Evolutionary conservation across 805 yeast genomes (phyloP), one percentile per base, ranked within the genome.

Genomic region (Danielia reshetovae): DNA sequence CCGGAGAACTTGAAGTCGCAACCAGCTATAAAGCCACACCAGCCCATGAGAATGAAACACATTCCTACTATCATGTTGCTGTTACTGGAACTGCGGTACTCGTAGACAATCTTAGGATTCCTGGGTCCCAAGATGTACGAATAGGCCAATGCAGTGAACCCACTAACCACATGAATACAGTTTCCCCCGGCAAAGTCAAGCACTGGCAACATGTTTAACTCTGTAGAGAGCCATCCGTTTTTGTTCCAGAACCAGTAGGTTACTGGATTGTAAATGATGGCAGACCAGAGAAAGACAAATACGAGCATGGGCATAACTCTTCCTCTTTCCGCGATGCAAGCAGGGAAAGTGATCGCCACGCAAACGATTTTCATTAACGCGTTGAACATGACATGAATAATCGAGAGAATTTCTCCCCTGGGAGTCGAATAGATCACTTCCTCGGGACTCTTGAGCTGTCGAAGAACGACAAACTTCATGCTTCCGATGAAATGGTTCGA

Each of bases 111-210:
- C 35, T 59, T 61, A 1, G 69, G 59, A 34, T 65, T 65, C 33
- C 73, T 49, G 8, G 71, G 70, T 1, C 73, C 73, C 35, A 67
- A 47, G 14, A 60, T 54, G 41, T 60, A 66, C 9, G 70, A 65
- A 38, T 67, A 67, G 3, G 70, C 70, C 34, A 67, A 54, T 3
- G 65, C 55, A 7, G 73, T 67, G 35, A 66, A 65, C n/a, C 73
- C 73, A 43, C 70, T 60, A 4, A 66, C 70, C 22, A 65, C 49
- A 39, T 67, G 73, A n/a, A 67, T 56, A 42, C 69, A 62, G 29
- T 55, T 61, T 8, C 72, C 73, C 8, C 73, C 73, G 5, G 73
- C 72, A 51, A 66, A 67, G 42, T 67, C 73, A 8, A 65, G 48
- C 3, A 65, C 72, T 0, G 71, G 70, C 3, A 61, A 39, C 21